Evolutionary conservation across 805 yeast genomes (phyloP).

Genomic region (Candida ipomoeae): DNA sequence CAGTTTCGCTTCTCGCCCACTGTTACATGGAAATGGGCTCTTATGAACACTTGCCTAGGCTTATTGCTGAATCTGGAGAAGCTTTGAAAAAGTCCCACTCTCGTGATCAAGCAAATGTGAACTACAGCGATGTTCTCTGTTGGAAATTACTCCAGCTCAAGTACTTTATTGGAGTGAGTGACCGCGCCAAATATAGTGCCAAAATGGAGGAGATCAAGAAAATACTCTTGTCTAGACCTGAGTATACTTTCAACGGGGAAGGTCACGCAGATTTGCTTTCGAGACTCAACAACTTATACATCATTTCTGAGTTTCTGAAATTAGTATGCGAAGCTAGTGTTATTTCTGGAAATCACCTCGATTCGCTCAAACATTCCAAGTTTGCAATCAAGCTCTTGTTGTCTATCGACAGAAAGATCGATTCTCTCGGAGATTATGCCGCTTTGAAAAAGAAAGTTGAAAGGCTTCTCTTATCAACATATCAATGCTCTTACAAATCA

Average conservation of each 20-base stretch:
- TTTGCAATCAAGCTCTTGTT: constrained; percentile 49
- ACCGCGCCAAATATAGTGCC: constrained; percentile 18
- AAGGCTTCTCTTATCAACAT: constrained; percentile 31
- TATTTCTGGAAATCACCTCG: constrained; percentile 18
- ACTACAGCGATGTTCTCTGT: constrained; percentile 16
- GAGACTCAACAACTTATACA: constrained; percentile 25
- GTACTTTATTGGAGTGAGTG: constrained; percentile 18
- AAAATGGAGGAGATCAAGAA: constrained; percentile 22
- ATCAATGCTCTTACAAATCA: constrained; percentile 35
- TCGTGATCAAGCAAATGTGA: not conserved
- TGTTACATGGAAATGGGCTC: constrained; percentile 5
- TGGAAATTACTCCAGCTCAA: constrained; percentile 32
- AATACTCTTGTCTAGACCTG: constrained; percentile 25
- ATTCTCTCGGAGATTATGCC: constrained; percentile 17
- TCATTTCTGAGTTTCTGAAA: constrained; percentile 35
- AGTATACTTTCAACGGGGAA: constrained; percentile 22
- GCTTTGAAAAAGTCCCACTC: constrained; percentile 4
- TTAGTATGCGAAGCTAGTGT: constrained; percentile 24
- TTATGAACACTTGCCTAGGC: constrained; percentile 12
- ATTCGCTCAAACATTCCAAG: constrained; percentile 40
- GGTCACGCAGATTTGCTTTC: constrained; percentile 12
- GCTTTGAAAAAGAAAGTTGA: constrained; percentile 37
- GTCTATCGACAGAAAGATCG: constrained; percentile 46
- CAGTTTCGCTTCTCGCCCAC: constrained; percentile 5
- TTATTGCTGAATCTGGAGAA: constrained; percentile 15